phyloP scores from a whole-genome alignment of 2,329 filamentous ascomycete genomes.

The Akanthomyces lecanii region DNA sequence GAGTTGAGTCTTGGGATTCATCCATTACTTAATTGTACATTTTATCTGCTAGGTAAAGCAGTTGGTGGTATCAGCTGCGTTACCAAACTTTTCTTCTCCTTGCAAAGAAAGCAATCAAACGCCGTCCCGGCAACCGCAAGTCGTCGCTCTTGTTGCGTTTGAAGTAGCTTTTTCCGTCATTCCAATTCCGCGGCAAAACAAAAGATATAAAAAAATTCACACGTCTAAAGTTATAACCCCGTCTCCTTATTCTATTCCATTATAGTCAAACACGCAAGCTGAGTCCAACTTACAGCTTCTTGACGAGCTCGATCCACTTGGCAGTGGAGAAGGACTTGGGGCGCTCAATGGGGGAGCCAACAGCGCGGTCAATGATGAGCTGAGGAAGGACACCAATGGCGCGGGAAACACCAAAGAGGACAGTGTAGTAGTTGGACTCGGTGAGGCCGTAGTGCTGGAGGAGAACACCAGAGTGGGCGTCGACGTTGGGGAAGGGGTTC shows the following conservation, averaged over 20 bases:
- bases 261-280: conserved; percentile 5
- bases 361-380: conserved; percentile 98
- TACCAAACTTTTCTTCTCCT: background rate
- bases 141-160: conserved; percentile 9
- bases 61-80: conserved; percentile 5
- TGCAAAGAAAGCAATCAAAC: conserved; percentile 14
- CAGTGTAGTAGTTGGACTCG: conserved; percentile 99
- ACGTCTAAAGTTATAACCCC: conserved; percentile 13
- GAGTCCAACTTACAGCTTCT: conserved; percentile 68
- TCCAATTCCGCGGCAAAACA: conserved; percentile 14
- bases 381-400: conserved; percentile 98
- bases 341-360: conserved; percentile 94
- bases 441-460: conserved; percentile 99
- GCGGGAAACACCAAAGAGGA: conserved; percentile 97
- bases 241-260: conserved; percentile 4
- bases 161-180: conserved; percentile 11
- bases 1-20: background rate
- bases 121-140: conserved; percentile 13
- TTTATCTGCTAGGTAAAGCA: conserved; percentile 10
- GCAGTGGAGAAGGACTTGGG: conserved; percentile 99
- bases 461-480: conserved; percentile 97
- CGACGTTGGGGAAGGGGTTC: conserved; percentile 99
- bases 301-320: conserved; percentile 90
- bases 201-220: conserved; percentile 9
- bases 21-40: conserved; percentile 17